Evolutionary conservation across 345 rosid genomes (phyloP).

Genomic region (Eucalyptus tenuipes): DNA sequence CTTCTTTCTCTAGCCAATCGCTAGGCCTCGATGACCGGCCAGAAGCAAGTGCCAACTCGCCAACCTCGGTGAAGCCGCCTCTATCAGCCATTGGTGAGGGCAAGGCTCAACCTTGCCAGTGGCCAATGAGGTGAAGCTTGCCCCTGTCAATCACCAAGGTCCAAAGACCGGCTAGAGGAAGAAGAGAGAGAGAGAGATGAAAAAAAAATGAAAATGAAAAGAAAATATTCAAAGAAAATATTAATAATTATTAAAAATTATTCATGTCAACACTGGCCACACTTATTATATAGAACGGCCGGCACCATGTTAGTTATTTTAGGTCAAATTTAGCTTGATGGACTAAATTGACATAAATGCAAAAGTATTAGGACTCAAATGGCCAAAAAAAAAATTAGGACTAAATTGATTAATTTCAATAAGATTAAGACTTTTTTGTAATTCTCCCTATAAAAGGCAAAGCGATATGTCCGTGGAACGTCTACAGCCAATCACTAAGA

Average conservation of each 20-base stretch:
- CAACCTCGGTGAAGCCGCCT: rapidly evolving
- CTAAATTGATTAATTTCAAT: neutral
- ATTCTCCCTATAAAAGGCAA: neutral
- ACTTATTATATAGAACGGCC: too few species aligned
- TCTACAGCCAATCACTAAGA: neutral
- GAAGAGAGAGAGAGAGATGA: neutral
- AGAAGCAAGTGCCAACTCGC: neutral
- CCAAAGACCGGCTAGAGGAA: neutral
- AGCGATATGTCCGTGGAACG: neutral
- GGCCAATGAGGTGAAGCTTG: neutral
- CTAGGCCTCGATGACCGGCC: rapidly evolving
- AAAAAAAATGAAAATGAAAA: too few species aligned
- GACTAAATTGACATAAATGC: neutral
- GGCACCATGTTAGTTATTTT: neutral
- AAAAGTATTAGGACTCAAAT: neutral
- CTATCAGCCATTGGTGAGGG: neutral
- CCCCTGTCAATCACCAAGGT: neutral
- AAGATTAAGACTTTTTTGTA: too few species aligned
- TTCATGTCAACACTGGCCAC: rapidly evolving
- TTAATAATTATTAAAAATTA: too few species aligned
- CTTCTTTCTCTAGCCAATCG: neutral
- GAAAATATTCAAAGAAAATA: too few species aligned
- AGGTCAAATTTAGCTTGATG: neutral
- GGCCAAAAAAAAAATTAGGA: too few species aligned
- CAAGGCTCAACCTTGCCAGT: neutral